Base-by-base conservation (phyloP, 805 yeast species). In the Phaffomyces opuntiae region DNA sequence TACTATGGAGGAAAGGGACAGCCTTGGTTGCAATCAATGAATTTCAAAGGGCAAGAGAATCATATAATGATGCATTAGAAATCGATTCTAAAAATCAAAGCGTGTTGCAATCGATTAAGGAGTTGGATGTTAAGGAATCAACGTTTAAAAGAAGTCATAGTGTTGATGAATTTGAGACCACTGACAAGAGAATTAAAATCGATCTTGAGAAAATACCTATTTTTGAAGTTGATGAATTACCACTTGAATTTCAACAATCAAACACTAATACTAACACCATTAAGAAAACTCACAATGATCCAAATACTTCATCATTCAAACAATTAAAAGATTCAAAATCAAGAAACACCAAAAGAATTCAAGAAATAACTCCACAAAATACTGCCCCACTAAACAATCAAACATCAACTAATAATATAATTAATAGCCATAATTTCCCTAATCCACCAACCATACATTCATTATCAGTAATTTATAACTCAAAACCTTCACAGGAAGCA, bases 1-100 rank as follows among this genome's bases (percentile, higher is more conserved):
- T 83, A 0, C 54, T 69, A 2, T 82, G 73, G 66, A 68, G 89
- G 42, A 64, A 68, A 46, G 76, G 80, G 0, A 32, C 67, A 0
- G 77, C 78, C 0, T 56, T 65, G 38, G 54, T 61, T 12, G 63
- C 65, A 1, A 49, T 68, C 36, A 52, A 55, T 2, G 52, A 58
- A 6, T 40, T 51, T 5, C 45, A 46, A 3, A 53, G 61, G 5
- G 68, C 77, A 0, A 49, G 49, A 5, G 39, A 40, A 2, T 55
- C 64, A 16, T 68, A 72, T 38, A 47, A 61, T 14, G 48, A 57
- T 12, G 80, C 75, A 0, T 51, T 76, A 26, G 43, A 49, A 13
- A 27, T 73, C 3, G 81, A 77, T 39, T 69, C 74, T 0, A 38
- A 47, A 1, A 78, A 77, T 56, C 27, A 47, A 7, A 55, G 65